Conservation (phyloP, 2,329 filamentous ascomycete species). For the Cladosporium halotolerans region DNA sequence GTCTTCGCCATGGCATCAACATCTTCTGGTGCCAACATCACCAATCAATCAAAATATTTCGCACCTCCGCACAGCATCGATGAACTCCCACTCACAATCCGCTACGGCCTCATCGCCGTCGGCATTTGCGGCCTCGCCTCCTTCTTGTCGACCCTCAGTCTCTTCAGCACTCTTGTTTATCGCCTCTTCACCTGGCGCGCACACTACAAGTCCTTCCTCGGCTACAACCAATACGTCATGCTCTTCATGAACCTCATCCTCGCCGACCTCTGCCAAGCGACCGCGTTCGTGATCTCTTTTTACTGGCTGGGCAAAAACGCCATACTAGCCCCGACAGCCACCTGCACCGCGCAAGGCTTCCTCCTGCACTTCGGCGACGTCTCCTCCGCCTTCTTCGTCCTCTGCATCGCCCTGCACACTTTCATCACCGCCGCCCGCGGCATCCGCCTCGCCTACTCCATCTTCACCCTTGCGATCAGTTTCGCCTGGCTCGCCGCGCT, state of each 20-base stretch:
- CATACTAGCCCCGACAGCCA: constrained; percentile 47
- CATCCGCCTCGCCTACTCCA: constrained; percentile 45
- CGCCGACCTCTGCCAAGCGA: constrained; percentile 61
- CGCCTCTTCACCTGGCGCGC: constrained; percentile 27
- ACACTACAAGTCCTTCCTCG: constrained; percentile 26
- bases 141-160: constrained; percentile 20
- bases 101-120: constrained; percentile 26
- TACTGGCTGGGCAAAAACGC: constrained; percentile 51
- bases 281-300: constrained; percentile 58
- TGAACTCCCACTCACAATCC: constrained; percentile 17
- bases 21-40: not conserved
- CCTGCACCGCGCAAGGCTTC: constrained; percentile 62
- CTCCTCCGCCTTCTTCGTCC: constrained; percentile 61
- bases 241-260: constrained; percentile 64
- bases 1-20: not conserved
- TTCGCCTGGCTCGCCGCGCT: constrained; percentile 56
- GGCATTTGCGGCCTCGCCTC: constrained; percentile 27
- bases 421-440: constrained; percentile 56
- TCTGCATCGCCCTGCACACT: constrained; percentile 59
- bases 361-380: constrained; percentile 62
- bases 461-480: constrained; percentile 46
- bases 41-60: constrained; percentile 18
- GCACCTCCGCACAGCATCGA: constrained; percentile 25
- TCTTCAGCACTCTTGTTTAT: constrained; percentile 27
- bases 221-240: constrained; percentile 59